Base-by-base conservation (phyloP, 805 yeast genomes). In the Wickerhamomyces ciferrii region DNA sequence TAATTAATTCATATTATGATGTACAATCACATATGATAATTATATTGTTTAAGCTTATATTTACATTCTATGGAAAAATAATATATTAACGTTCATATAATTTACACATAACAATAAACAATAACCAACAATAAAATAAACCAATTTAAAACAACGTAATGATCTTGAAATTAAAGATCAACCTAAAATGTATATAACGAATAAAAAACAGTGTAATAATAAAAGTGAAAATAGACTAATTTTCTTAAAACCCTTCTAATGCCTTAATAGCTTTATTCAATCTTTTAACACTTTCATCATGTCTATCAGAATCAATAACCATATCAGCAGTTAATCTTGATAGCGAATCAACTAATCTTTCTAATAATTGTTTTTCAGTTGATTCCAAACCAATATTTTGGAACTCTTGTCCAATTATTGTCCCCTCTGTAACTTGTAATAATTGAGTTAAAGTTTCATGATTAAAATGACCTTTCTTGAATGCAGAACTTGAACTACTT, bases 301-400 rank as follows among this genome's bases (percentile, higher is more conserved):
- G 83, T 57, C 94, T 79, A 25, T 78, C 79, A 25, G 88, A 88
- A 62, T 92, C 96, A 46, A 87, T 62, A 45, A 90, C 85, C 87
- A 94, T 89, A 59, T 90, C 97, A 44, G 91, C 88, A 3, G 96
- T 89, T 48, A 94, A 74, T 55, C 94, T 75, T 36, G 94, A 83
- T 41, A 92, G 70, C 2, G 95, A 83, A 58, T 90, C 96, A 3
- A 92, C 86, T 42, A 92, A 80, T 63, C 88, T 82, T 59, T 92
- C 97, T 39, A 92, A 71, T 37, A 91, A 71, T 55, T 79, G 83
- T 53, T 86, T 84, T 58, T 90, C 96, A 48, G 83, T 84, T 0
- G 75, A 67, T 10, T 92, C 90, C 52, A 90, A 72, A 35, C 84
- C 86, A 48, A 91, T 66, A 44, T 79, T 79, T 38, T 82, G 79